Evolutionary conservation across 495 filamentous ascomycete species (phyloP), one percentile per base, ranked within the genome.

Genomic region (Chaetomium tenue): DNA sequence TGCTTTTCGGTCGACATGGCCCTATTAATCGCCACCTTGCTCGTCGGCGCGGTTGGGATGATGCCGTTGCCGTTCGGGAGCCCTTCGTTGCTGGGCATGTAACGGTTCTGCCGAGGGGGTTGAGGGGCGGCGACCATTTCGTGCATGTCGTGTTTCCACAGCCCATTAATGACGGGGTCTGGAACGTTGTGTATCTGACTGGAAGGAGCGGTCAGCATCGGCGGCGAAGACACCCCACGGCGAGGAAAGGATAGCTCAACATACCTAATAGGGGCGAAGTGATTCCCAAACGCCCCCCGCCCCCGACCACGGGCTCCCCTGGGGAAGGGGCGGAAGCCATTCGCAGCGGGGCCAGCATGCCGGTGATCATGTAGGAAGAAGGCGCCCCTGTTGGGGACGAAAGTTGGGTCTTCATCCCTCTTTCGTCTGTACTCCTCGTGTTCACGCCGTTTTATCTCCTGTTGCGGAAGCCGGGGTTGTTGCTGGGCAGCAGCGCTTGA

Each of bases 341-440:
- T 94, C 28, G 87, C 82, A 56, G 87, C 88, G 23, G 88, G 82
- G 40, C 89, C 89, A 39, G 85, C 82, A 58, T 90, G 86, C 64
- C 93, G 85, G 68, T 96, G 92, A 73, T 98, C 94, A 75, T 98
- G 94, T 81, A 98, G 87, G 80, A 97, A 98, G 81, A 98, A 98
- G 59, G 87, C 89, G 26, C 94, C 94, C 57, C 95, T 84, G 70
- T 95, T 98, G 59, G 94, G 94, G 40, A 98, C 92, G 75, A 96
- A 96, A 37, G 93, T 87, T 50, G 94, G 94, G 77, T 97, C 91
- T 65, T 90, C 87, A 71, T 93, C 92, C 66, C 90, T 84, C 73
- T 89, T 89, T 78, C 90, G 91, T 74, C 87, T 85, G 75, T 93
- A 92, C 70, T 96, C 91, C 50, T 97, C 93, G 69, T 96, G 90